Conservation (phyloP, 306 rosid genomes). For the Dalbergia cochinchinensis region DNA sequence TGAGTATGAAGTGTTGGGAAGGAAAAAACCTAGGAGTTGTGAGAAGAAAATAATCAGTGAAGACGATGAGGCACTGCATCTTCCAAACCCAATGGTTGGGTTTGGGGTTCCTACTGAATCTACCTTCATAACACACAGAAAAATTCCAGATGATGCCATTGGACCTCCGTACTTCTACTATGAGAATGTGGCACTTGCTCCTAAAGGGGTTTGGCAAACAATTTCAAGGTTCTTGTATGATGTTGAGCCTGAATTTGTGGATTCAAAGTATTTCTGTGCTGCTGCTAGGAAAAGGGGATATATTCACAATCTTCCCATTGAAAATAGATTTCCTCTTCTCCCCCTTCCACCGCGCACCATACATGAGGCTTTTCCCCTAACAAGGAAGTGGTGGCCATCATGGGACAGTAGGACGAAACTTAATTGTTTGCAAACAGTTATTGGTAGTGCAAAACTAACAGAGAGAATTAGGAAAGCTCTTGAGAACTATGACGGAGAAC, state of each 20-base stretch:
- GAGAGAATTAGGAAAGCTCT: slow-evolving; percentile 83
- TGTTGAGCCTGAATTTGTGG: slow-evolving; percentile 91
- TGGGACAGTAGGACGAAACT: slow-evolving; percentile 85
- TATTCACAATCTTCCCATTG: slow-evolving; percentile 88
- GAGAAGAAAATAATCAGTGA: slow-evolving; percentile 53
- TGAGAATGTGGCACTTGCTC: slow-evolving; percentile 95
- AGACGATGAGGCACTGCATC: slow-evolving; percentile 69
- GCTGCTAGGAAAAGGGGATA: slow-evolving; percentile 95
- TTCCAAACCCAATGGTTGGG: slow-evolving; percentile 93
- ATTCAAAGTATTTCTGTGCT: slow-evolving; percentile 88
- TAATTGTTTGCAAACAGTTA: slow-evolving; percentile 81
- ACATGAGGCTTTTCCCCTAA: slow-evolving; percentile 80
- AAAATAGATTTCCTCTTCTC: slow-evolving; percentile 76
- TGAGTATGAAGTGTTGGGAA: slow-evolving; percentile 64
- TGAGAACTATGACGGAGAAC: slow-evolving; percentile 65
- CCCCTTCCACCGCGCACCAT: slow-evolving; percentile 83
- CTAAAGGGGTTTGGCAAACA: slow-evolving; percentile 94
- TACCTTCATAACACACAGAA: slow-evolving; percentile 45
- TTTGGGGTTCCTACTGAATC: slow-evolving; percentile 84
- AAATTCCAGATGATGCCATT: slow-evolving; percentile 71
- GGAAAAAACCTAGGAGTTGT: slow-evolving; percentile 57
- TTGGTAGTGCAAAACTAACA: slow-evolving; percentile 76
- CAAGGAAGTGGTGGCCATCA: slow-evolving; percentile 95
- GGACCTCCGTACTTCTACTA: slow-evolving; percentile 96
- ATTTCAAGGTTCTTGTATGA: slow-evolving; percentile 85